Conservation (phyloP, 441 rosid genomes). For the California macrophylla region DNA sequence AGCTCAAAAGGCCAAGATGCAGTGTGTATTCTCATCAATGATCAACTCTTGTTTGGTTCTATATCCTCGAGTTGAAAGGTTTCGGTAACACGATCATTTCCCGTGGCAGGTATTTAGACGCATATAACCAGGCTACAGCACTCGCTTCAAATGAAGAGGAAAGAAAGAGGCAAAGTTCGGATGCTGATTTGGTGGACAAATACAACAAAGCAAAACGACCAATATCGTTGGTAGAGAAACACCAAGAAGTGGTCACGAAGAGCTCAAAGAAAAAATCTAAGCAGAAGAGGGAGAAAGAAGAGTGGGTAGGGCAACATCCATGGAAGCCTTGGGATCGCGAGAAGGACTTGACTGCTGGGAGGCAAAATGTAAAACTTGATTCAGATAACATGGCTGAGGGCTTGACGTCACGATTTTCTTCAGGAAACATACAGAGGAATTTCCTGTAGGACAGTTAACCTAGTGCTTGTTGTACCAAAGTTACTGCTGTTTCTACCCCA, state of each 20-base stretch:
- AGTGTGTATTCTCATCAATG: conserved; percentile 28
- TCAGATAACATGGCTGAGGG: conserved; percentile 60
- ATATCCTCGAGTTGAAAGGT: not conserved
- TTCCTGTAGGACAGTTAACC: conserved; percentile 79
- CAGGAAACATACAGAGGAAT: conserved; percentile 75
- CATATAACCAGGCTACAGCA: conserved; percentile 64
- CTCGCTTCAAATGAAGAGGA: conserved; percentile 66
- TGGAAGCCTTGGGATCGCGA: conserved; percentile 99
- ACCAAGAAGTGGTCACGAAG: conserved; percentile 46
- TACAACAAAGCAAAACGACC: conserved; percentile 77
- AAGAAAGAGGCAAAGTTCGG: conserved; percentile 34
- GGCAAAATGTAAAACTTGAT: conserved; percentile 60
- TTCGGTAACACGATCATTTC: not conserved
- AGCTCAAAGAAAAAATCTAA: conserved; percentile 48
- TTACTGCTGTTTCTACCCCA: no score
- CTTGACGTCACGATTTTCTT: conserved; percentile 62
- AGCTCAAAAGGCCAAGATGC: conserved; percentile 81
- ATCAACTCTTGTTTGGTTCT: not conserved
- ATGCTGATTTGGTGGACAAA: conserved; percentile 78
- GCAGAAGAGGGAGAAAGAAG: conserved; percentile 48
- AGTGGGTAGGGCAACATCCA: conserved; percentile 82
- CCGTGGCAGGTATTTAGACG: conserved; percentile 63
- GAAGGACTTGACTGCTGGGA: conserved; percentile 67
- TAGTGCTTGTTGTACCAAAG: no score
- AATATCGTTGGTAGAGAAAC: conserved; percentile 69